Evolutionary conservation across 257 asterid species (phyloP).

Genomic region (Gynochthodes officinalis): DNA sequence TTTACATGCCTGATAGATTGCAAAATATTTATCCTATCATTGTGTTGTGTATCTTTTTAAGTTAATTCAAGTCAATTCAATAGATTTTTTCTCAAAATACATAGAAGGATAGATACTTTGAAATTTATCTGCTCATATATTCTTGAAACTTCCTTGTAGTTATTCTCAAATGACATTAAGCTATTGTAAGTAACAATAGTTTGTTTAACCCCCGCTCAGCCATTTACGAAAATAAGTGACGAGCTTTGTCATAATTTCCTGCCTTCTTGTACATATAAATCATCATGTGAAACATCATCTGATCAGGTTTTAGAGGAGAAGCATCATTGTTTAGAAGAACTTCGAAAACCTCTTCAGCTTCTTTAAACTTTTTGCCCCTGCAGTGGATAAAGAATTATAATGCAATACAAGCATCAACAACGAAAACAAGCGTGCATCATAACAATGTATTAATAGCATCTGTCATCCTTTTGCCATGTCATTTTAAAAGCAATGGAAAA

Average conservation of each 20-base stretch:
- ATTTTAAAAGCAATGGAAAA: not conserved
- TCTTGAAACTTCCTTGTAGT: conserved; percentile 93
- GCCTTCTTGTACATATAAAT: conserved; percentile 91
- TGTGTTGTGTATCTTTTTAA: not conserved
- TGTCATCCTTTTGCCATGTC: not conserved
- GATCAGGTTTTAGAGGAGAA: conserved; percentile 86
- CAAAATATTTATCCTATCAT: not conserved
- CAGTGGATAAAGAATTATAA: conserved; percentile 20
- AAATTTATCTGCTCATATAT: conserved; percentile 75
- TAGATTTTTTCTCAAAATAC: not conserved
- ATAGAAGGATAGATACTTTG: not conserved
- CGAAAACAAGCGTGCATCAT: not conserved
- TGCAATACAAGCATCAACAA: conserved; percentile 3
- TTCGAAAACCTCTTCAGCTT: conserved; percentile 87
- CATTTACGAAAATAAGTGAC: conserved; percentile 71
- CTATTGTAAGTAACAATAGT: conserved; percentile 86
- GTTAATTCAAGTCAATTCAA: not conserved
- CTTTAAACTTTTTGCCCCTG: conserved; percentile 81
- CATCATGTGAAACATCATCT: conserved; percentile 98
- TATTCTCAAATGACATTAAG: conserved; percentile 88
- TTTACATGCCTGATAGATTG: not conserved
- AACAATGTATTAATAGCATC: not conserved
- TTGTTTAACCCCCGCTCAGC: conserved; percentile 54
- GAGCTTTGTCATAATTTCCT: conserved; percentile 76
- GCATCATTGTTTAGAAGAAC: conserved; percentile 55